Base-by-base conservation (phyloP, 805 yeast genomes). In the Wickerhamomyces bovis region DNA sequence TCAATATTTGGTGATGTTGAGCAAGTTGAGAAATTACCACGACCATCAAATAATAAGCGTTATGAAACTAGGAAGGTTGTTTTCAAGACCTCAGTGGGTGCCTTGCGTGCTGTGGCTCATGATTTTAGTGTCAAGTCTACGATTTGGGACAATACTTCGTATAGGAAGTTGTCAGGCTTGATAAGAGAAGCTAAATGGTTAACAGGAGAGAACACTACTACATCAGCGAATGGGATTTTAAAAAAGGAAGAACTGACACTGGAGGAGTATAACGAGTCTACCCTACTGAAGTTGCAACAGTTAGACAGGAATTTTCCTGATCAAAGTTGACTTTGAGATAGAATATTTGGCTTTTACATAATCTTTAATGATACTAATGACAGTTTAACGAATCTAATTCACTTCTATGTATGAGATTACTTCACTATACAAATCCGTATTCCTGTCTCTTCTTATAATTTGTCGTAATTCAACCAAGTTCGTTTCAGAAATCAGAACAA, bases 1-100 rank as follows among this genome's bases (percentile, higher is more conserved):
- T 48, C 58, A 1, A 50, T 56, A 4, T 60, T 60, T 52, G 64
- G 64, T 0, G 41, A 20, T 3, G 50, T 57, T 13, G 54, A 53
- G 18, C 12, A 31, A 3, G 48, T 45, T 10, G 21, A 46, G 21
- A 51, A 53, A n/a, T 6, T 51, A 4, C 46, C 49, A 6, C 54
- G 53, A 26, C 22, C 38, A 18, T 43, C 50, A 10, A 42, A 39
- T 5, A 47, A 50, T 7, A 43, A 48, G 4, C 54, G 46, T 25
- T 51, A 53, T 30, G 56, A 56, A 18, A 15, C 49, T 5, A 61
- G 57, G 0, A 35, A 53, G 7, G 55, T 53, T 6, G 35, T 41
- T 7, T 60, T 49, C 39, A 43, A 36, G 11, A 4, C 39, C 4
- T 4, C 28, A 3, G 8, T 20, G 2, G 41, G 50, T 13, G 63